Evolutionary conservation across 2,329 filamentous ascomycete species (phyloP).

Genomic region (Fusarium agapanthi): DNA sequence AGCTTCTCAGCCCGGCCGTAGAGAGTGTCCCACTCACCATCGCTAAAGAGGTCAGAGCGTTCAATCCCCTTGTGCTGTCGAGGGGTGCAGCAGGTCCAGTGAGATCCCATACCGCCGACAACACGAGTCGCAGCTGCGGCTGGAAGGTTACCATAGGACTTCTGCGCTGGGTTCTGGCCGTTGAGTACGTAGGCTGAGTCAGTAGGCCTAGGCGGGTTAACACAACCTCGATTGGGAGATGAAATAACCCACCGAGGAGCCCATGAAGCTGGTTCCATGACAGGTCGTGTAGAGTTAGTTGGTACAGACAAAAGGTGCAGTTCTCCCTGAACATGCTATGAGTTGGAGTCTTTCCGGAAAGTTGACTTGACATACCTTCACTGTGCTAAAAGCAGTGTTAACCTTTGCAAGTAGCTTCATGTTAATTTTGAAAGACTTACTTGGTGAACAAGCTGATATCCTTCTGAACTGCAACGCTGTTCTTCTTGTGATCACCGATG

Average conservation of each 20-base stretch:
- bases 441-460: conserved; percentile 7
- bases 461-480: conserved; percentile 8
- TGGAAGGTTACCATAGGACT: neutral
- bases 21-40: neutral
- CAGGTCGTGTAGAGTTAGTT: neutral
- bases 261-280: neutral
- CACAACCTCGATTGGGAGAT: too few species aligned
- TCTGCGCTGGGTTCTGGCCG: neutral
- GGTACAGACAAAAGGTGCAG: neutral
- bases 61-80: neutral
- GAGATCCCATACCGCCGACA: conserved; percentile 3
- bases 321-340: neutral
- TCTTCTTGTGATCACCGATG: conserved; percentile 2
- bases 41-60: neutral
- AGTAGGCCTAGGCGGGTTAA: neutral
- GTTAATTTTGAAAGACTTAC: neutral
- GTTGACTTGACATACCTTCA: neutral
- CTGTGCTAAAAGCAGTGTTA: neutral
- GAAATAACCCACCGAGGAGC: neutral
- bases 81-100: conserved; percentile 3
- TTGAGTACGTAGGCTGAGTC: neutral
- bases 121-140: neutral
- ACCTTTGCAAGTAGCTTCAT: neutral
- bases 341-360: neutral
- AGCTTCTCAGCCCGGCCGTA: neutral